These are phyloP conservation scores for Tylopilus sp. DNA, from an alignment of 768 basidiomycete genomes.

Conservation along the genomic window DNA sequence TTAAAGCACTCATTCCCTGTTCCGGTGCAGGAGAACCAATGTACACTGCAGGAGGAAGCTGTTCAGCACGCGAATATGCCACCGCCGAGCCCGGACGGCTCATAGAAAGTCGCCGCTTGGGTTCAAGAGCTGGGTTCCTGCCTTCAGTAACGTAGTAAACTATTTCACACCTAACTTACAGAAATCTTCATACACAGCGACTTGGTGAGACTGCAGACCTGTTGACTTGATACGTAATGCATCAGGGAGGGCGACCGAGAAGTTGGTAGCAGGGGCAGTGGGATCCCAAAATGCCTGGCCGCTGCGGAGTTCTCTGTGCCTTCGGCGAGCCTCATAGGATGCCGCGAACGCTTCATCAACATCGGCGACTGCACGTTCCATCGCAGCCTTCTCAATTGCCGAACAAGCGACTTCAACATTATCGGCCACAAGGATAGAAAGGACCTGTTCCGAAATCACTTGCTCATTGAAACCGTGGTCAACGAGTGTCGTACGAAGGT, in stretches of 20 bases:
- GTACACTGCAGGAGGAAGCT: constrained; percentile 43
- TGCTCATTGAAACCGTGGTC: constrained; percentile 91
- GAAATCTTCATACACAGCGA: constrained; percentile 94
- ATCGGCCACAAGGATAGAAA: constrained; percentile 78
- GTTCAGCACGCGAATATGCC: constrained; percentile 55
- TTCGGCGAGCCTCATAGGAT: constrained; percentile 80
- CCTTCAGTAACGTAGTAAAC: constrained; percentile 12
- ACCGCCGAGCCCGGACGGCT: constrained; percentile 73
- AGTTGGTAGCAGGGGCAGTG: constrained; percentile 63
- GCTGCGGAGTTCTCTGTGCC: constrained; percentile 79
- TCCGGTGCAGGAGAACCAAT: constrained; percentile 65
- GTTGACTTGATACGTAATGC: constrained; percentile 79
- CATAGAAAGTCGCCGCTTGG: constrained; percentile 48
- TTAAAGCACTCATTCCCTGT: constrained; percentile 44
- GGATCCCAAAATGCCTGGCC: constrained; percentile 89
- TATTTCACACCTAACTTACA: constrained; percentile 39
- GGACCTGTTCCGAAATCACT: constrained; percentile 77
- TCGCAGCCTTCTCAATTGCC: constrained; percentile 95
- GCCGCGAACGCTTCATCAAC: constrained; percentile 85
- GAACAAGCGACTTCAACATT: constrained; percentile 92
- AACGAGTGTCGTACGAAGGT: constrained; percentile 76
- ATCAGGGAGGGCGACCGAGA: constrained; percentile 76
- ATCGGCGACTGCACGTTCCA: constrained; percentile 91
- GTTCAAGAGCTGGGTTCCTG: constrained; percentile 43
- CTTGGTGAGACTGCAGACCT: constrained; percentile 80